phyloP scores from a whole-genome alignment of 805 yeast species.

The Candida nitratophila region DNA sequence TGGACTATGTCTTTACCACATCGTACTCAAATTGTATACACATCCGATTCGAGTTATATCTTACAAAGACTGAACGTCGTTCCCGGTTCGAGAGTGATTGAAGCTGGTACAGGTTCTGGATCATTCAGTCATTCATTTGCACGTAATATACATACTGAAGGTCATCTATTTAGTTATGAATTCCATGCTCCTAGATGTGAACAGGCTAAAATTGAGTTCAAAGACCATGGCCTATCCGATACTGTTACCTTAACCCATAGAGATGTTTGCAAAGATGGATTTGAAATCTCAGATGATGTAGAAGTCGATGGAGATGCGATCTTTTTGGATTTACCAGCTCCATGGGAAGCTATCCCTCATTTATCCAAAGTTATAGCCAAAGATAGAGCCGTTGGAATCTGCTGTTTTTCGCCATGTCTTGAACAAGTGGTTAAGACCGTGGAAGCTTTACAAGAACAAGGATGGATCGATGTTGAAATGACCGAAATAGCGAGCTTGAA shows the following conservation, averaged over 20 bases:
- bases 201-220: constrained; percentile 76
- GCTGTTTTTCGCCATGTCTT: constrained; percentile 97
- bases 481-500: constrained; percentile 80
- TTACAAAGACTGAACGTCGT: constrained; percentile 71
- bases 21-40: constrained; percentile 94
- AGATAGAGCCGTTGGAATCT: constrained; percentile 54
- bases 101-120: constrained; percentile 98
- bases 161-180: constrained; percentile 77
- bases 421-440: constrained; percentile 93
- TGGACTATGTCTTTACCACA: constrained; percentile 97
- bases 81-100: constrained; percentile 75
- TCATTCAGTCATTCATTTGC: constrained; percentile 92
- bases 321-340: constrained; percentile 90
- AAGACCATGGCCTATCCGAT: constrained; percentile 54
- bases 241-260: constrained; percentile 71
- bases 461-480: constrained; percentile 87
- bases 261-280: constrained; percentile 89
- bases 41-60: constrained; percentile 91
- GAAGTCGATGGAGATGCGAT: constrained; percentile 61
- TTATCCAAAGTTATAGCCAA: constrained; percentile 50
- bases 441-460: constrained; percentile 60
- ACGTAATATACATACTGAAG: constrained; percentile 57
- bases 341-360: constrained; percentile 92
- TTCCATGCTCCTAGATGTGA: constrained; percentile 79
- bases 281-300: constrained; percentile 36